A percentile compares a stretch with the other conserved stretches of the same genome.
Evolutionary conservation across 345 rosid species (phyloP).

Genomic region (Jatropha curcas): DNA sequence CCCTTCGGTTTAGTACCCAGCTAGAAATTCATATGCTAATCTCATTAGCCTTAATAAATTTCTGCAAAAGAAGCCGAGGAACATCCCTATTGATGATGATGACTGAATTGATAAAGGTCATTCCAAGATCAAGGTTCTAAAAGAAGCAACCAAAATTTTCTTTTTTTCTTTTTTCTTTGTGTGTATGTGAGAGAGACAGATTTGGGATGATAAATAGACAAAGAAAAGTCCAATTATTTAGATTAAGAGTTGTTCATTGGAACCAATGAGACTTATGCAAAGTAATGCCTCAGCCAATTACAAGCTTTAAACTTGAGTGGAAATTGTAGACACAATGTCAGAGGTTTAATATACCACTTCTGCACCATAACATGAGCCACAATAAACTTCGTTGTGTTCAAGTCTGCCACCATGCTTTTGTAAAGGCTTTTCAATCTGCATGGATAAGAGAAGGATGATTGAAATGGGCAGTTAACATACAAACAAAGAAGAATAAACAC

Average conservation of each 20-base stretch:
- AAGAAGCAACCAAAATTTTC: background rate
- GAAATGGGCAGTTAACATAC: background rate
- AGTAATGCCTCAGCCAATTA: background rate
- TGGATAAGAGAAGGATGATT: background rate
- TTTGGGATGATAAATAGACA: background rate
- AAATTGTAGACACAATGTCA: background rate
- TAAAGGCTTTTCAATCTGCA: conserved; percentile 37
- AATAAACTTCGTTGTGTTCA: conserved; percentile 28
- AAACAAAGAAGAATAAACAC: background rate
- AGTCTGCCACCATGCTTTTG: conserved; percentile 39
- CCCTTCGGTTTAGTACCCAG: background rate
- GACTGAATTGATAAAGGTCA: background rate
- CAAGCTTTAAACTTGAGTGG: background rate
- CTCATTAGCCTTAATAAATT: background rate
- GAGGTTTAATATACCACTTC: conserved; percentile 26
- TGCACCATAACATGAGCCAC: conserved; percentile 39
- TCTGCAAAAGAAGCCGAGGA: background rate
- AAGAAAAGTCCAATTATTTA: background rate
- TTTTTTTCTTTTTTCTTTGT: too few relatives aligned
- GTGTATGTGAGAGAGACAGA: too few relatives aligned
- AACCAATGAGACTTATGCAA: background rate
- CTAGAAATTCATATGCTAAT: too few relatives aligned
- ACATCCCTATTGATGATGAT: background rate
- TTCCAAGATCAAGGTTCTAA: background rate
- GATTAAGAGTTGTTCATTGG: background rate